Evolutionary conservation across 164 flowering plant genomes (phyloP).

Genomic region (Protea cynaroides): DNA sequence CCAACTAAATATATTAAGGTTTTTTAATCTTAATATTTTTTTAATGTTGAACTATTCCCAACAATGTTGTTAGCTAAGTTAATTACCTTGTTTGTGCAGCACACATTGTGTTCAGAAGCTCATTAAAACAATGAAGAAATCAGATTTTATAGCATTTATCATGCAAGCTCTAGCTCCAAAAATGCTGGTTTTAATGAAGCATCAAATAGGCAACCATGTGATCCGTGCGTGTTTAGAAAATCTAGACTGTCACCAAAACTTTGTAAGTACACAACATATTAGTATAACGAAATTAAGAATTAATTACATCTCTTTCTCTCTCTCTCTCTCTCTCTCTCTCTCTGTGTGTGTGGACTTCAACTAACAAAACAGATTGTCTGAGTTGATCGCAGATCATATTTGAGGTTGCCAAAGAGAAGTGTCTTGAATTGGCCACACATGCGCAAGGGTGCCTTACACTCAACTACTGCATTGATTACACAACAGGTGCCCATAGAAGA

Average conservation of each 20-base stretch:
- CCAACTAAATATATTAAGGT: no score
- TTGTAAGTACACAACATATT: constrained; percentile 9
- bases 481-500: neutral
- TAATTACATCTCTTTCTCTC: no score
- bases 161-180: neutral
- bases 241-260: neutral
- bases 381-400: constrained; percentile 7
- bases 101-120: constrained; percentile 7
- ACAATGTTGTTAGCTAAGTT: neutral
- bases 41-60: no score
- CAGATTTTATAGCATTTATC: neutral
- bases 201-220: neutral
- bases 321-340: neutral
- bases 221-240: neutral
- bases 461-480: neutral
- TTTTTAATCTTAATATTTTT: no score
- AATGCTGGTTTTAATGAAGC: neutral
- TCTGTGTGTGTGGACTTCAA: no score
- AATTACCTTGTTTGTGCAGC: neutral
- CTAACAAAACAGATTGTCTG: neutral
- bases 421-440: neutral
- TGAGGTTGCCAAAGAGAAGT: neutral
- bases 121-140: neutral
- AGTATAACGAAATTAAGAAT: no score
- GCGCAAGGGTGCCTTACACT: constrained; percentile 8